These are phyloP conservation scores for Aspergillus ustus DNA, from an alignment of 2,329 filamentous ascomycete species.

Conservation along the genomic window DNA sequence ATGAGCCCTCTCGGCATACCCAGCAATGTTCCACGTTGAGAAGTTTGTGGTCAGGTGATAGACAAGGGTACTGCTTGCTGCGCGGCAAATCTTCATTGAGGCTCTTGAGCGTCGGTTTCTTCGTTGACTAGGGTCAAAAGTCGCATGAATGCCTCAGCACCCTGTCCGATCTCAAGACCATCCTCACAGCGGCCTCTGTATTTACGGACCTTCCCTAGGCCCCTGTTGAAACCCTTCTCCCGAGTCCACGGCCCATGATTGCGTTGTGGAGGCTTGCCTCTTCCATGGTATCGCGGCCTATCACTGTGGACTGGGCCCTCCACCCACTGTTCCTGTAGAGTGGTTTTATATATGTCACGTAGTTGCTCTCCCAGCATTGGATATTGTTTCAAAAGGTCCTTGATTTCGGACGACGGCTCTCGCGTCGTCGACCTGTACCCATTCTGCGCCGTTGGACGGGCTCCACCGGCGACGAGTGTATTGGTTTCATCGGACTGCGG, in stretches of 20 bases:
- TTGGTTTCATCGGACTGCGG: constrained; percentile 17
- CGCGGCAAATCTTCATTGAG: constrained; percentile 8
- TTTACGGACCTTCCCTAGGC: constrained; percentile 44
- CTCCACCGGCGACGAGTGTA: constrained; percentile 13
- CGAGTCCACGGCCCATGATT: constrained; percentile 45
- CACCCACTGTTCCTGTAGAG: constrained; percentile 47
- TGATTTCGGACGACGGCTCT: constrained; percentile 39
- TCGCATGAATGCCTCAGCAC: constrained; percentile 43
- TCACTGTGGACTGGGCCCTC: constrained; percentile 33
- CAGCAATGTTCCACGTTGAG: not conserved
- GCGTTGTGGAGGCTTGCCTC: constrained; percentile 33
- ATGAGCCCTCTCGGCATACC: too few species aligned
- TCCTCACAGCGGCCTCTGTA: constrained; percentile 43
- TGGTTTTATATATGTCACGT: constrained; percentile 48
- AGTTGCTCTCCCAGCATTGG: constrained; percentile 46
- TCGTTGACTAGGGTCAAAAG: constrained; percentile 41
- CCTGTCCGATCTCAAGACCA: constrained; percentile 35
- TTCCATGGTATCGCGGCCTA: constrained; percentile 32
- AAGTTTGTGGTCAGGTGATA: not conserved
- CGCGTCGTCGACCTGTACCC: constrained; percentile 22
- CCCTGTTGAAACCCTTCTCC: constrained; percentile 50
- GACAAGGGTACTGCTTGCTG: not conserved
- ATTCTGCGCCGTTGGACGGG: constrained; percentile 9
- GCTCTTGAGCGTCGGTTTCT: constrained; percentile 16
- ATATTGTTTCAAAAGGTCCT: constrained; percentile 42